These are phyloP conservation scores for Cordyceps tenuipes DNA, from an alignment of 2,329 filamentous ascomycete genomes.

Conservation along the genomic window DNA sequence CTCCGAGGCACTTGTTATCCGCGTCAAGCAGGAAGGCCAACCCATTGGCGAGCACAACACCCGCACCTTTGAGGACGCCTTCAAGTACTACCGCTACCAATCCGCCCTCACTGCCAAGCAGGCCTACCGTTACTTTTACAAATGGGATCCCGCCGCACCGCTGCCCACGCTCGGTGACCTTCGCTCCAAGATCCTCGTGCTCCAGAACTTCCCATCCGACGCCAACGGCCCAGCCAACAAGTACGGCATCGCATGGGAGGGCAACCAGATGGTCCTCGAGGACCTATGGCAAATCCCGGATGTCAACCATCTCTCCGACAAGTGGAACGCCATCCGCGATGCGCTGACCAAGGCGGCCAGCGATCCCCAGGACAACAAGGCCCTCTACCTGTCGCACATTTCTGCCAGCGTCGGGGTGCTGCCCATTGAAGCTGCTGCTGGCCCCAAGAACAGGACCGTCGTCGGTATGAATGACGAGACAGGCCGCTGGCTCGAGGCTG, in stretches of 20 bases:
- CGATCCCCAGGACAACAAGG: constrained; percentile 24
- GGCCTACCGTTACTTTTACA: constrained; percentile 28
- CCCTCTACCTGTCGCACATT: constrained; percentile 37
- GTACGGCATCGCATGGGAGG: constrained; percentile 39
- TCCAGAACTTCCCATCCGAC: constrained; percentile 36
- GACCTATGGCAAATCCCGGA: constrained; percentile 39
- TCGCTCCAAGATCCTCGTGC: constrained; percentile 37
- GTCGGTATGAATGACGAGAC: constrained; percentile 43
- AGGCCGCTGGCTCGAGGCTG: constrained; percentile 32
- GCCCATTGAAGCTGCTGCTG: constrained; percentile 42
- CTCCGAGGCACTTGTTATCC: constrained; percentile 39
- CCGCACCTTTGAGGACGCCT: constrained; percentile 36
- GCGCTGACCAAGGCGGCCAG: constrained; percentile 32
- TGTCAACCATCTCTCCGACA: constrained; percentile 34
- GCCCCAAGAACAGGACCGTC: constrained; percentile 32
- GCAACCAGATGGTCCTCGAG: constrained; percentile 36
- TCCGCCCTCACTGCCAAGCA: constrained; percentile 27
- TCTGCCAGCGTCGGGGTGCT: constrained; percentile 40
- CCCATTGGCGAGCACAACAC: constrained; percentile 28
- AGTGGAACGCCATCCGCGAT: constrained; percentile 36
- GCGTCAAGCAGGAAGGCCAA: constrained; percentile 39
- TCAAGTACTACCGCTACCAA: constrained; percentile 31
- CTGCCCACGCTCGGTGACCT: constrained; percentile 37
- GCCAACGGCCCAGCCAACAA: constrained; percentile 15
- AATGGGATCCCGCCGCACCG: constrained; percentile 22